Evolutionary conservation across 306 rosid species (phyloP).

Genomic region (Gastrolobium villosum): DNA sequence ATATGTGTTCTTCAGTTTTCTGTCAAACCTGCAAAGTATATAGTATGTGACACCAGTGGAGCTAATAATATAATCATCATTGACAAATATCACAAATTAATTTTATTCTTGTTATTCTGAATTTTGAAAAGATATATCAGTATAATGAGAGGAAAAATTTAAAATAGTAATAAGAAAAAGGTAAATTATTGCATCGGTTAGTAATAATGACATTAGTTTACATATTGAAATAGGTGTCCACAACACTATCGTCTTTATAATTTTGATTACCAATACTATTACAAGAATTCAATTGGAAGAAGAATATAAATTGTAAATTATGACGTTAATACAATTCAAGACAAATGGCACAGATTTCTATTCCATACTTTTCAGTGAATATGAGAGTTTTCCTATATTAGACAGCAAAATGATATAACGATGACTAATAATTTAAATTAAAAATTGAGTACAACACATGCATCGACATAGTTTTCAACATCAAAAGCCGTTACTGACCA

Average conservation of each 20-base stretch:
- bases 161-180: background rate
- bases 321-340: conserved; percentile 18
- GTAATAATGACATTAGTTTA: conserved; percentile 16
- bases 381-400: background rate
- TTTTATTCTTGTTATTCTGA: conserved; percentile 5
- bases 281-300: conserved; percentile 35
- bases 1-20: conserved; percentile 93
- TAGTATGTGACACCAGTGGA: conserved; percentile 33
- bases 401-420: conserved; percentile 38
- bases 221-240: conserved; percentile 23
- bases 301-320: conserved; percentile 6
- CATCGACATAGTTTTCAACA: conserved; percentile 15
- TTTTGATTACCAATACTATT: conserved; percentile 30
- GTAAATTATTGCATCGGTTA: conserved; percentile 39
- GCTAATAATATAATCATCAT: conserved; percentile 33
- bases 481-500: conserved; percentile 68
- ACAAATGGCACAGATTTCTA: background rate
- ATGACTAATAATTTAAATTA: conserved; percentile 2
- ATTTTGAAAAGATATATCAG: conserved; percentile 11
- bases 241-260: conserved; percentile 9
- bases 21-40: conserved; percentile 83
- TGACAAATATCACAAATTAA: conserved; percentile 32
- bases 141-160: conserved; percentile 16
- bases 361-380: conserved; percentile 29
- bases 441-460: conserved; percentile 26